phyloP scores from a whole-genome alignment of 1,139 yeast genomes.

The Geotrichum australiense region DNA sequence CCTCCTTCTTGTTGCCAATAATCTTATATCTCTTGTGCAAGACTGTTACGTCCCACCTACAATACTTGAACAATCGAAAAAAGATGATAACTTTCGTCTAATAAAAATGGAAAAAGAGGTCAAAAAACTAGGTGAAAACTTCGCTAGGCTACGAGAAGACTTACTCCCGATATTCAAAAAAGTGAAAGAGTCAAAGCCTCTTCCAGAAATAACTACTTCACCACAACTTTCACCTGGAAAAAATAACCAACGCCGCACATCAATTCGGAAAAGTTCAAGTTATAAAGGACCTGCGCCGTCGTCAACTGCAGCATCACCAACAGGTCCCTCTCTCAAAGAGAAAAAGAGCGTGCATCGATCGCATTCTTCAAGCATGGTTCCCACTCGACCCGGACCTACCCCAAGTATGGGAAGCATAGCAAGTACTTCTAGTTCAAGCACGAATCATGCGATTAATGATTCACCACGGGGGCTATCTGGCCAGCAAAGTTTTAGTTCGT shows the following conservation, averaged over 20 bases:
- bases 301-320: not conserved
- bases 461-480: slow-evolving; percentile 3
- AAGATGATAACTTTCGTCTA: slow-evolving; percentile 30
- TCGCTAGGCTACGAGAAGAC: slow-evolving; percentile 34
- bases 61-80: not conserved
- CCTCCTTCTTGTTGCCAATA: slow-evolving; percentile 28
- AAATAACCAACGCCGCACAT: not conserved
- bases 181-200: slow-evolving; percentile 34
- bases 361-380: not conserved
- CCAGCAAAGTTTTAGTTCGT: slow-evolving; percentile 1
- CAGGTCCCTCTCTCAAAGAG: not conserved
- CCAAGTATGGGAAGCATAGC: slow-evolving; percentile 2
- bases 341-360: not conserved
- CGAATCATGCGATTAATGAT: too few relatives aligned
- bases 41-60: slow-evolving; percentile 31
- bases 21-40: slow-evolving; percentile 23
- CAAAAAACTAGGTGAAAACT: slow-evolving; percentile 23
- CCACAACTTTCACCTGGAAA: not conserved
- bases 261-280: not conserved
- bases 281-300: not conserved
- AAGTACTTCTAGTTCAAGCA: slow-evolving; percentile 3
- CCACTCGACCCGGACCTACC: not conserved
- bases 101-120: slow-evolving; percentile 33
- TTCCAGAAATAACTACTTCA: slow-evolving; percentile 1
- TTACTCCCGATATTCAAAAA: slow-evolving; percentile 36